Percentiles rank a stretch among this genome's conserved stretches.
These are phyloP conservation scores for Bipolaris victoriae DNA, from an alignment of 2,329 filamentous ascomycete species.

Conservation along the genomic window DNA sequence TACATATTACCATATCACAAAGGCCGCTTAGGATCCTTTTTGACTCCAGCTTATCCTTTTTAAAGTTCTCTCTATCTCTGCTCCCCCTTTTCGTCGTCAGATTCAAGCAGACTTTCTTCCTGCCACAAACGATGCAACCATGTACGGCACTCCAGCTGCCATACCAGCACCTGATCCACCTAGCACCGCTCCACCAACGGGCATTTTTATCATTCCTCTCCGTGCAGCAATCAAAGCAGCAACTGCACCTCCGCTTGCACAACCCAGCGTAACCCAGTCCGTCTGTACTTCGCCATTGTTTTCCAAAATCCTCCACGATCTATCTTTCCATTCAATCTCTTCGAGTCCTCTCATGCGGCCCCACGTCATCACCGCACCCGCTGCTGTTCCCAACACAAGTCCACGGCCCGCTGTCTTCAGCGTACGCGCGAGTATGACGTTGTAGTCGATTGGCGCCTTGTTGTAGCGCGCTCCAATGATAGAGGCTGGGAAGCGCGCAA, in stretches of 20 bases:
- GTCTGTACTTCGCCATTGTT: conserved; percentile 61
- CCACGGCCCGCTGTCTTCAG: conserved; percentile 56
- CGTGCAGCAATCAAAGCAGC: conserved; percentile 40
- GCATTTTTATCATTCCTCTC: conserved; percentile 33
- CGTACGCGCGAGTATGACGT: conserved; percentile 40
- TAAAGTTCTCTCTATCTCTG: not conserved
- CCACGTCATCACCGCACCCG: conserved; percentile 54
- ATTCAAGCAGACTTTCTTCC: conserved; percentile 20
- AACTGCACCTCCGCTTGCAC: conserved; percentile 49
- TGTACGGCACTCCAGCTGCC: conserved; percentile 57
- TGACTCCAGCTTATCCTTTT: not conserved
- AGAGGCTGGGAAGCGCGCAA: conserved; percentile 46
- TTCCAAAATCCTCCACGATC: conserved; percentile 66
- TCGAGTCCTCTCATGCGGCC: conserved; percentile 62
- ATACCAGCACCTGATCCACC: conserved; percentile 59
- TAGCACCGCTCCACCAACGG: conserved; percentile 49
- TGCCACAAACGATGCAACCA: conserved; percentile 28
- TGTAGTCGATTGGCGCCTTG: conserved; percentile 33
- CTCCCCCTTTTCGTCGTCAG: not conserved
- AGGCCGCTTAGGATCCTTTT: not conserved
- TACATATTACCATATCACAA: not conserved
- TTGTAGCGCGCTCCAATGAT: conserved; percentile 33
- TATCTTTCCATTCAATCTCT: conserved; percentile 68
- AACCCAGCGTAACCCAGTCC: conserved; percentile 62
- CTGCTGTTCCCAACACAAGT: conserved; percentile 53